phyloP scores from a whole-genome alignment of 1,139 yeast genomes.

The Sugiyamaella paludigena region DNA sequence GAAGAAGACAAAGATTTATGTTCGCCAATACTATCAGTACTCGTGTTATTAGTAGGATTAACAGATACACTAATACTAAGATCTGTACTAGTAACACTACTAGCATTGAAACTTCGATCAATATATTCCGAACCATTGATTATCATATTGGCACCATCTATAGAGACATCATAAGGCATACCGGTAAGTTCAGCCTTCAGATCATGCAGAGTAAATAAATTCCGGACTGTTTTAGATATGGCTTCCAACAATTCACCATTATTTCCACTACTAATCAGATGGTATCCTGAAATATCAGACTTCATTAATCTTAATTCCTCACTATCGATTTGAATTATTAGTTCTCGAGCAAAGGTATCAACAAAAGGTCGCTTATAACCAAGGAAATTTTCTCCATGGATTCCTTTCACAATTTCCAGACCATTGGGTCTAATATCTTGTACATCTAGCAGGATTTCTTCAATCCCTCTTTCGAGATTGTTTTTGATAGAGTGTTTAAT shows the following conservation, averaged over 20 bases:
- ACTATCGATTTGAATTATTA: slow-evolving; percentile 55
- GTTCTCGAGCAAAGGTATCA: slow-evolving; percentile 47
- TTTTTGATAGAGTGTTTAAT: slow-evolving; percentile 50
- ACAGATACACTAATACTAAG: too few species aligned
- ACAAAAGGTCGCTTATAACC: slow-evolving; percentile 60
- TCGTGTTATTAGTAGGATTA: too few species aligned
- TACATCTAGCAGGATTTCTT: slow-evolving; percentile 54
- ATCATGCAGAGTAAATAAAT: slow-evolving; percentile 4
- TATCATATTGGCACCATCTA: slow-evolving; percentile 15
- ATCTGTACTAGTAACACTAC: too few species aligned
- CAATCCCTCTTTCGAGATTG: slow-evolving; percentile 51
- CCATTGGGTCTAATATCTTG: slow-evolving; percentile 7
- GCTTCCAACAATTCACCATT: background rate
- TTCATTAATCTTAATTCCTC: slow-evolving; percentile 15
- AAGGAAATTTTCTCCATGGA: slow-evolving; percentile 10
- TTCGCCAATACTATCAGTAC: too few species aligned
- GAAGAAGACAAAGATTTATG: too few species aligned
- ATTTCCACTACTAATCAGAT: slow-evolving; percentile 4
- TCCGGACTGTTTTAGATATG: slow-evolving; percentile 1
- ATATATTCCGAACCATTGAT: slow-evolving; percentile 15
- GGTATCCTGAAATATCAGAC: slow-evolving; percentile 9
- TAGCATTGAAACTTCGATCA: background rate
- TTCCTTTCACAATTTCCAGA: slow-evolving; percentile 3
- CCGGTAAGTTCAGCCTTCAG: background rate
- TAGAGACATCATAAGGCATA: slow-evolving; percentile 2